Evolutionary conservation across 257 asterid genomes (phyloP).

Genomic region (Fraxinus anomala): DNA sequence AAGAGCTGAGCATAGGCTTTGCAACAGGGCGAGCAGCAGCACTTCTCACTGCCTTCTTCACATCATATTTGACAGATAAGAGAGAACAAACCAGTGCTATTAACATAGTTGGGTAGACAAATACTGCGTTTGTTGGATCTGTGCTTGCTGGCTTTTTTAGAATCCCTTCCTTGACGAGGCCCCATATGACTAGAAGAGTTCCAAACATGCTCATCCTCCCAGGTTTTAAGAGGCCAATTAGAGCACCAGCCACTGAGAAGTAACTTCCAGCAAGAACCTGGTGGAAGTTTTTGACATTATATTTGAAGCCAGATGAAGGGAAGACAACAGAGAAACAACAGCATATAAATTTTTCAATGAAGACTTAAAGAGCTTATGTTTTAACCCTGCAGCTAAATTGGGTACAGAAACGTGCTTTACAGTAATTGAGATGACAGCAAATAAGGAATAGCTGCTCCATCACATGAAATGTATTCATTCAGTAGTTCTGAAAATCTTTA

Average conservation of each 20-base stretch:
- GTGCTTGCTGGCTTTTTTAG: constrained; percentile 66
- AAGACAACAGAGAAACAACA: background rate
- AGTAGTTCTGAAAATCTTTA: background rate
- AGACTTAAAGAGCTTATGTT: background rate
- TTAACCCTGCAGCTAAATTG: background rate
- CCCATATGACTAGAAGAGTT: constrained; percentile 84
- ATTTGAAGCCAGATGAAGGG: background rate
- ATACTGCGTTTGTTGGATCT: constrained; percentile 66
- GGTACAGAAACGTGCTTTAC: background rate
- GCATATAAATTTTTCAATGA: background rate
- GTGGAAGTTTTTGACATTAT: constrained; percentile 5
- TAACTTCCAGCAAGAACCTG: constrained; percentile 99
- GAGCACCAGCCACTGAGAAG: constrained; percentile 88
- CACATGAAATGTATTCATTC: background rate
- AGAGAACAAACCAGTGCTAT: constrained; percentile 73
- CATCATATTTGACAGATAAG: constrained; percentile 77
- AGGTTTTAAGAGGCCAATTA: constrained; percentile 72
- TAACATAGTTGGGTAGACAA: constrained; percentile 91
- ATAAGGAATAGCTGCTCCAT: background rate
- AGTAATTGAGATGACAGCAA: background rate
- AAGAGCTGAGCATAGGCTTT: constrained; percentile 77
- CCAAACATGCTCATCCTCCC: constrained; percentile 99
- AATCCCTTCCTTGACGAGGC: constrained; percentile 93
- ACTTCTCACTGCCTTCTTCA: constrained; percentile 54
- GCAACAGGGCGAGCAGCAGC: constrained; percentile 61